phyloP scores from a whole-genome alignment of 2,329 filamentous ascomycete genomes.

The Fusarium hostae region DNA sequence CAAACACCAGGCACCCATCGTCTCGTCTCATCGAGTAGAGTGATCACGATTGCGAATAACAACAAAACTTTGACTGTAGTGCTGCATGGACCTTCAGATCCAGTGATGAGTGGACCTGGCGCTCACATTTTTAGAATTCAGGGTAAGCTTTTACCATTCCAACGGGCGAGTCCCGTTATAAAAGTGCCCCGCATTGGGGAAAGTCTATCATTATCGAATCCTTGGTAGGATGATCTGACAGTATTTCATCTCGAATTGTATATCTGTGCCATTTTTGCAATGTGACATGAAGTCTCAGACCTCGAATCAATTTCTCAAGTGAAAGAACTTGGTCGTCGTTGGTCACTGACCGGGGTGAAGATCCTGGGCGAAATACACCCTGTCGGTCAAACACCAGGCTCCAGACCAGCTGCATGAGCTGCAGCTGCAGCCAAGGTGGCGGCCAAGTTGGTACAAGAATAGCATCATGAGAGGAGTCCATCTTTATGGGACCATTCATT shows the following conservation, averaged over 20 bases:
- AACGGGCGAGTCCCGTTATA: slow-evolving; percentile 16
- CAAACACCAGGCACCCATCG: background rate
- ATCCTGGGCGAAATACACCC: slow-evolving; percentile 31
- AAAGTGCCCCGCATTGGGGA: slow-evolving; percentile 14
- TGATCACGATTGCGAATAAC: background rate
- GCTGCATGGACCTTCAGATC: slow-evolving; percentile 12
- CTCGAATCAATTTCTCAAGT: slow-evolving; percentile 30
- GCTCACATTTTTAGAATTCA: slow-evolving; percentile 7
- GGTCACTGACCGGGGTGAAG: slow-evolving; percentile 18
- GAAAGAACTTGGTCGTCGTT: slow-evolving; percentile 21
- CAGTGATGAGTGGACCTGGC: slow-evolving; percentile 13
- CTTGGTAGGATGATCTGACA: slow-evolving; percentile 31
- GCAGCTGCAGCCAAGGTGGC: slow-evolving; percentile 20
- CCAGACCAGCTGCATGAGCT: slow-evolving; percentile 37
- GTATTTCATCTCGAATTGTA: slow-evolving; percentile 5
- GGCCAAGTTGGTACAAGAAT: slow-evolving; percentile 33
- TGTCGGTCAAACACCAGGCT: slow-evolving; percentile 23
- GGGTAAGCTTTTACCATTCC: slow-evolving; percentile 1
- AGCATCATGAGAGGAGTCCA: slow-evolving; percentile 27
- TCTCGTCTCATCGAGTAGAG: background rate
- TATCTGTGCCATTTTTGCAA: slow-evolving; percentile 1
- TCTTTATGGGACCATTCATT: slow-evolving; percentile 3
- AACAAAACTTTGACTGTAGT: background rate
- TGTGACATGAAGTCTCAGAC: slow-evolving; percentile 5
- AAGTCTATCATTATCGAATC: slow-evolving; percentile 15